Percentiles rank a stretch among this genome's conserved stretches.
Conservation (phyloP, 2,329 filamentous ascomycete species). For the Penicillium fuscoglaucum region DNA sequence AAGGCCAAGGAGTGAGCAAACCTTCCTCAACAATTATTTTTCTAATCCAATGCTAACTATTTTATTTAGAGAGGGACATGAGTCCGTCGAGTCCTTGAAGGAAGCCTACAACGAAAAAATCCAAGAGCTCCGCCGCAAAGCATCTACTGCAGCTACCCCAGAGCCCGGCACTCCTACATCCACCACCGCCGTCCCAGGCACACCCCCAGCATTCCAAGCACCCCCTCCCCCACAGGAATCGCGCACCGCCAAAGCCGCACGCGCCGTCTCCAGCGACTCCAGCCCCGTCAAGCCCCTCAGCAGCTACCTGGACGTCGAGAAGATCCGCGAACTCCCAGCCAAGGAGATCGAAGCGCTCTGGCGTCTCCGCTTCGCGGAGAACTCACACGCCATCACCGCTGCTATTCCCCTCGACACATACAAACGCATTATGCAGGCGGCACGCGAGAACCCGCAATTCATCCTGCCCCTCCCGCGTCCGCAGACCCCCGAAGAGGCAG, state of each 20-base stretch:
- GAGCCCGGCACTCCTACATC: conserved; percentile 33
- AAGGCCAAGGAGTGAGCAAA: conserved; percentile 68
- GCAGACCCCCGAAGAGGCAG: conserved; percentile 23
- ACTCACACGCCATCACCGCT: conserved; percentile 77
- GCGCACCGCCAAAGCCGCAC: conserved; percentile 34
- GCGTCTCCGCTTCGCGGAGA: conserved; percentile 79
- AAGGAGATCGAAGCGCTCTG: conserved; percentile 86
- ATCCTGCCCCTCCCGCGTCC: conserved; percentile 74
- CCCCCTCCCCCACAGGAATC: conserved; percentile 38
- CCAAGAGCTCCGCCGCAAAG: conserved; percentile 65
- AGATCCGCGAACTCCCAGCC: conserved; percentile 68
- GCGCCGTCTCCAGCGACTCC: conserved; percentile 50
- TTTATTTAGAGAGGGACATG: conserved; percentile 64
- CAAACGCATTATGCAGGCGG: conserved; percentile 67
- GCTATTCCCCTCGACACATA: conserved; percentile 75
- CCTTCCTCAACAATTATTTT: neutral
- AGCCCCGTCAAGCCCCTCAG: conserved; percentile 63
- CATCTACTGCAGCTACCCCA: conserved; percentile 56
- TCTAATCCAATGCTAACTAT: conserved; percentile 37
- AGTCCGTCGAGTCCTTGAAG: conserved; percentile 62
- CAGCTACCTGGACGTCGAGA: conserved; percentile 76
- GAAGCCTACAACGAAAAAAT: conserved; percentile 86
- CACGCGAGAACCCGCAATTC: conserved; percentile 78
- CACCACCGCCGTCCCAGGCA: conserved; percentile 34
- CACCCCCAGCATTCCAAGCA: conserved; percentile 39